Conservation (phyloP, 352 stramenopile species). For the Blastocystis sp. region DNA sequence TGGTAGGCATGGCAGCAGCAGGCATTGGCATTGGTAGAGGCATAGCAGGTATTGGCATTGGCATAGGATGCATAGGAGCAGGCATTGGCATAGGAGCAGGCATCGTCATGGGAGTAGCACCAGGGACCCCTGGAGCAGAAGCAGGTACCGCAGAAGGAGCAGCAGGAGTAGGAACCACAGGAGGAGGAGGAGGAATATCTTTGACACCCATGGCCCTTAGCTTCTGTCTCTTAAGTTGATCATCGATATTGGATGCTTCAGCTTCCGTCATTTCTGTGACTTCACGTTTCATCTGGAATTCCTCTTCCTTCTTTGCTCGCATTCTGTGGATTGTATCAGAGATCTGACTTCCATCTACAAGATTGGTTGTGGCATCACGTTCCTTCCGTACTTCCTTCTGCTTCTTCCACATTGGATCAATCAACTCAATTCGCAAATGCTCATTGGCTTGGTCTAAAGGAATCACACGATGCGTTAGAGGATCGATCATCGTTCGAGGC, state of each 20-base stretch:
- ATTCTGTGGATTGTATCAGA: slow-evolving; percentile 63
- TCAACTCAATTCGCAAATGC: slow-evolving; percentile 94
- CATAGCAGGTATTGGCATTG: neutral
- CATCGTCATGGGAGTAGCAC: neutral
- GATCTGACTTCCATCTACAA: slow-evolving; percentile 85
- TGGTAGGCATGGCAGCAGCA: neutral
- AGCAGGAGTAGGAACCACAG: neutral
- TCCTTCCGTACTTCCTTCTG: slow-evolving; percentile 86
- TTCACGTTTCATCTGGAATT: neutral
- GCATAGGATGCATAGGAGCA: neutral
- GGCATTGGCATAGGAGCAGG: neutral
- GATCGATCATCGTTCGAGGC: slow-evolving; percentile 73
- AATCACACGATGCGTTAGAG: slow-evolving; percentile 79
- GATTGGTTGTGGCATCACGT: slow-evolving; percentile 89
- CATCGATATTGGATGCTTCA: neutral
- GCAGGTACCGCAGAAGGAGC: neutral
- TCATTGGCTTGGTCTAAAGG: slow-evolving; percentile 81
- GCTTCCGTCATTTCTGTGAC: too few relatives aligned
- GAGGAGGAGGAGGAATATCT: neutral
- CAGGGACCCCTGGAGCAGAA: neutral
- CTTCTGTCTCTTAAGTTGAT: neutral
- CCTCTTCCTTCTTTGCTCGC: neutral
- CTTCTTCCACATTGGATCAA: slow-evolving; percentile 94
- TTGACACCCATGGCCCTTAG: neutral
- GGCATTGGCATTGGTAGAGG: neutral